These are phyloP conservation scores for Pichia sp. DNA, from an alignment of 1,139 yeast species.

Conservation along the genomic window DNA sequence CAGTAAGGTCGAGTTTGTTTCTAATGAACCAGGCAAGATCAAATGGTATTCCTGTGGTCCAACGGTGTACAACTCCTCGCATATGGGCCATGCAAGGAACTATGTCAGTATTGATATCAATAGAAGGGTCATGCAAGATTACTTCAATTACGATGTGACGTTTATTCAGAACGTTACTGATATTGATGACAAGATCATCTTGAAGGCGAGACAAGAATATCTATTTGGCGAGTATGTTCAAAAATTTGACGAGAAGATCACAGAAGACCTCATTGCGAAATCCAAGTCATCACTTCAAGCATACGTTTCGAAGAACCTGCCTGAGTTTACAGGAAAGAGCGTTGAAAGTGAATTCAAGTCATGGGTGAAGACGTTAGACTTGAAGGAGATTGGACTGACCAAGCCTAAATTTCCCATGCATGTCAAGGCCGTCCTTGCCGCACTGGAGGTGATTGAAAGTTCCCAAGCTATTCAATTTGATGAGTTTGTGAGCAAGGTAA, in stretches of 20 bases:
- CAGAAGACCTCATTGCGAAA: constrained; percentile 38
- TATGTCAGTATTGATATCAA: constrained; percentile 92
- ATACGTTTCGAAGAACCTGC: constrained; percentile 57
- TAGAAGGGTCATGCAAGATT: constrained; percentile 80
- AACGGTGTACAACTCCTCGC: constrained; percentile 94
- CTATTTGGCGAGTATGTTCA: constrained; percentile 58
- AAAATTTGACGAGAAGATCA: constrained; percentile 33
- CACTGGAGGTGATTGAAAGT: constrained; percentile 42
- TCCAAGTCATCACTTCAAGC: constrained; percentile 42
- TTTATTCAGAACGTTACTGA: constrained; percentile 97
- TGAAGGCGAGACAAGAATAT: constrained; percentile 88
- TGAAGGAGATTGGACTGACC: constrained; percentile 44
- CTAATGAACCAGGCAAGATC: constrained; percentile 57
- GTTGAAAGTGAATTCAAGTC: constrained; percentile 36
- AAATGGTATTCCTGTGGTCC: constrained; percentile 99
- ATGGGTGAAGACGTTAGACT: constrained; percentile 53
- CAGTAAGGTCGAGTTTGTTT: constrained; percentile 69
- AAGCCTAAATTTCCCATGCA: constrained; percentile 89
- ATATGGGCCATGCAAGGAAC: constrained; percentile 99
- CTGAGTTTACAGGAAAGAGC: constrained; percentile 36
- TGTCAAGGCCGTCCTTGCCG: constrained; percentile 56
- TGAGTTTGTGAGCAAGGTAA: constrained; percentile 49
- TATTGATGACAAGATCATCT: constrained; percentile 92
- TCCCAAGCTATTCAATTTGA: constrained; percentile 26
- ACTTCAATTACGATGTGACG: constrained; percentile 80